Percentiles rank a stretch among this genome's conserved stretches.
Evolutionary conservation across 345 rosid genomes (phyloP).

Genomic region (Barbarea vulgaris): DNA sequence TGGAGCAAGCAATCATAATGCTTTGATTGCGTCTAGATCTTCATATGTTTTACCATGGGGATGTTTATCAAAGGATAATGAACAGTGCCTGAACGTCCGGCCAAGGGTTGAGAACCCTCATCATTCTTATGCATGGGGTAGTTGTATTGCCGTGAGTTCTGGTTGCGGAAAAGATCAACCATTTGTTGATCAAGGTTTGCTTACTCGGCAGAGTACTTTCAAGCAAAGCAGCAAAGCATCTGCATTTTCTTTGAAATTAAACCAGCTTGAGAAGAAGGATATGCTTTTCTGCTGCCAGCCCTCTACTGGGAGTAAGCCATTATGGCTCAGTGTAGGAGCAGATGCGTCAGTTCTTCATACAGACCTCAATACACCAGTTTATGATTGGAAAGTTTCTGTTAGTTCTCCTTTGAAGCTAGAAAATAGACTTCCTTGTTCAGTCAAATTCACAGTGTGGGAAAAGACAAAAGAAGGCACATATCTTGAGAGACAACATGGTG

Average conservation of each 20-base stretch:
- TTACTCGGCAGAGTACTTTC: slow-evolving; percentile 58
- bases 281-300: slow-evolving; percentile 67
- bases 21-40: slow-evolving; percentile 64
- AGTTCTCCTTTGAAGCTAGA: slow-evolving; percentile 90
- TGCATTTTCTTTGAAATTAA: slow-evolving; percentile 59
- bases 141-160: slow-evolving; percentile 57
- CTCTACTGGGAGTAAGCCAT: slow-evolving; percentile 57
- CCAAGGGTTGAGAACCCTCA: slow-evolving; percentile 58
- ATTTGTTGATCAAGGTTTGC: slow-evolving; percentile 65
- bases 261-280: slow-evolving; percentile 93
- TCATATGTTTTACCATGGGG: slow-evolving; percentile 86
- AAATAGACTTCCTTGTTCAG: slow-evolving; percentile 90
- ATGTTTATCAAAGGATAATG: slow-evolving; percentile 67
- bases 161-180: slow-evolving; percentile 73
- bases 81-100: slow-evolving; percentile 71
- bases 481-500: slow-evolving; percentile 67
- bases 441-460: slow-evolving; percentile 88
- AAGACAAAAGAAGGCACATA: slow-evolving; percentile 71
- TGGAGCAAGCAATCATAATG: slow-evolving; percentile 49
- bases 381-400: slow-evolving; percentile 93
- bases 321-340: slow-evolving; percentile 89
- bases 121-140: slow-evolving; percentile 73
- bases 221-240: slow-evolving; percentile 63
- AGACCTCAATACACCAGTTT: slow-evolving; percentile 87
- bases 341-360: slow-evolving; percentile 93